phyloP scores from a whole-genome alignment of 2,329 filamentous ascomycete genomes.

The Amauroascus niger region DNA sequence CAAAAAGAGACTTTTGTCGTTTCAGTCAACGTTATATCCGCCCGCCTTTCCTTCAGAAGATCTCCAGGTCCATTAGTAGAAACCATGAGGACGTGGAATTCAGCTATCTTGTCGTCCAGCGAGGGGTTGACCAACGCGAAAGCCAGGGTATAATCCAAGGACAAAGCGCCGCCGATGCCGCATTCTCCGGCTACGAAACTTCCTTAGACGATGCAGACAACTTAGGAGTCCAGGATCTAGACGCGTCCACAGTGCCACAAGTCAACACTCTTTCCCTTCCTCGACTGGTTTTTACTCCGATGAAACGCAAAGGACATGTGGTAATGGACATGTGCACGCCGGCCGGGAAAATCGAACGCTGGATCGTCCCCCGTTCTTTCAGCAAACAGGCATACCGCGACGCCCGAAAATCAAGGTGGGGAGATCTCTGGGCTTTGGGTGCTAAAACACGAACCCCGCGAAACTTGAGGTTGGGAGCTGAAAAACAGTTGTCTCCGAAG shows the following conservation, averaged over 20 bases:
- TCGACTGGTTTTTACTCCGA: slow-evolving; percentile 63
- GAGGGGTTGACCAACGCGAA: slow-evolving; percentile 55
- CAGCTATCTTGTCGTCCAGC: slow-evolving; percentile 77
- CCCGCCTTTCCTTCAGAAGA: slow-evolving; percentile 67
- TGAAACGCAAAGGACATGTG: slow-evolving; percentile 83
- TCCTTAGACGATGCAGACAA: slow-evolving; percentile 18
- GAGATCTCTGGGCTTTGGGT: slow-evolving; percentile 89
- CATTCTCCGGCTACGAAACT: slow-evolving; percentile 63
- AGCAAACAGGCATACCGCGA: slow-evolving; percentile 79
- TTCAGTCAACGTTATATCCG: slow-evolving; percentile 84
- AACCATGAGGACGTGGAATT: slow-evolving; percentile 90
- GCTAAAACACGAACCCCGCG: slow-evolving; percentile 70
- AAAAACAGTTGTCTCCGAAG: slow-evolving; percentile 26
- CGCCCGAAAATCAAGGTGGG: slow-evolving; percentile 82
- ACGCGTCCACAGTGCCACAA: slow-evolving; percentile 15
- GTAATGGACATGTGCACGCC: slow-evolving; percentile 87
- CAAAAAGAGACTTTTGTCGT: slow-evolving; percentile 82
- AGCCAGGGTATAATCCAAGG: slow-evolving; percentile 41
- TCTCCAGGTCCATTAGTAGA: slow-evolving; percentile 55
- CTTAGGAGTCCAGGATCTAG: neutral
- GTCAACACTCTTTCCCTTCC: slow-evolving; percentile 60
- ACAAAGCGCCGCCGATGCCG: slow-evolving; percentile 50
- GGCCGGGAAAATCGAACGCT: slow-evolving; percentile 74
- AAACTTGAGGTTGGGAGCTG: slow-evolving; percentile 49
- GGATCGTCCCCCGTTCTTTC: slow-evolving; percentile 79